Percentiles rank a stretch among this genome's conserved stretches.
Evolutionary conservation across 345 rosid species (phyloP).

Genomic region (Arabidopsis thaliana): TAIR10.1 NC_003076.8:10025001-10025500

Average conservation of each 20-base stretch:
- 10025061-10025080: background rate
- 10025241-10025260: conserved; percentile 5
- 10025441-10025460: background rate
- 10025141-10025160: conserved; percentile 19
- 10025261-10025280: conserved; percentile 15
- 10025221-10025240: conserved; percentile 2
- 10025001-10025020: conserved; percentile 12
- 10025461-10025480: too few relatives aligned
- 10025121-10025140: conserved; percentile 4
- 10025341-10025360: conserved; percentile 18
- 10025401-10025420: background rate
- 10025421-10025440: background rate
- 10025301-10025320: background rate
- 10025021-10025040: conserved; percentile 21
- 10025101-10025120: conserved; percentile 14
- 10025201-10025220: conserved; percentile 4
- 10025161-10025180: conserved; percentile 3
- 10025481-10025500: too few relatives aligned
- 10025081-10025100: background rate
- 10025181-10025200: conserved; percentile 16
- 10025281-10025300: conserved; percentile 6
- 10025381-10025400: background rate
- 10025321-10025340: conserved; percentile 5
- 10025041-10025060: background rate
- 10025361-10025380: conserved; percentile 14